Conservation (phyloP, 2,329 filamentous ascomycete species). For the Rutstroemia sp. region DNA sequence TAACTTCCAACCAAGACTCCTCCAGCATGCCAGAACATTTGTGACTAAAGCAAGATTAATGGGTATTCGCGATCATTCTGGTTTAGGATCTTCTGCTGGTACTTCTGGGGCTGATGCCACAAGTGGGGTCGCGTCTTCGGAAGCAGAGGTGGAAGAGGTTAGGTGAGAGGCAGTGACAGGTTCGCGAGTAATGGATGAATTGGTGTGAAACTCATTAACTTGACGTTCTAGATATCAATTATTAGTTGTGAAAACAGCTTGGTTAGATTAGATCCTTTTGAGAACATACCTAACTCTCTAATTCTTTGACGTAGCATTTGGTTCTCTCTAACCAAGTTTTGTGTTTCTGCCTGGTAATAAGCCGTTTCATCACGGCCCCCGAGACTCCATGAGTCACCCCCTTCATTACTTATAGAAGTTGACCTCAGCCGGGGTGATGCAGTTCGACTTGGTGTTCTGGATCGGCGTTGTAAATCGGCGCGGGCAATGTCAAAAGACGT, state of each 20-base stretch:
- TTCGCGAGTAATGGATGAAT: constrained; percentile 27
- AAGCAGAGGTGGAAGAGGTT: constrained; percentile 24
- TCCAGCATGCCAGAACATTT: background rate
- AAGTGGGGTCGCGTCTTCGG: constrained; percentile 17
- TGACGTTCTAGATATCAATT: constrained; percentile 22
- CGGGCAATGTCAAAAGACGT: constrained; percentile 53
- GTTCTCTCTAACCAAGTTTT: constrained; percentile 70
- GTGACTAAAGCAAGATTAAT: background rate
- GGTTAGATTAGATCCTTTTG: background rate
- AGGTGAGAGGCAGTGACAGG: constrained; percentile 27
- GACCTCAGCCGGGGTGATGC: constrained; percentile 48
- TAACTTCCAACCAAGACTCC: background rate
- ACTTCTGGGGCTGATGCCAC: background rate
- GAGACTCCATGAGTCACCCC: constrained; percentile 50
- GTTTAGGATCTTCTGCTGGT: constrained; percentile 11
- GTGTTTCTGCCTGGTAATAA: constrained; percentile 77
- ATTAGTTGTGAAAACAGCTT: constrained; percentile 6
- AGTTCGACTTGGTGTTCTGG: constrained; percentile 50
- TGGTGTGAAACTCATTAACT: constrained; percentile 23
- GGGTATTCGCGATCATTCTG: constrained; percentile 9
- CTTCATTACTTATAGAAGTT: constrained; percentile 51
- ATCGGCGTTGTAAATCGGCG: constrained; percentile 46
- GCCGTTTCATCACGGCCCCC: constrained; percentile 66
- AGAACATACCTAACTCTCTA: constrained; percentile 56
- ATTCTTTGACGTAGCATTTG: constrained; percentile 75